A percentile compares a stretch with the other conserved stretches of the same genome.
phyloP scores from a whole-genome alignment of 345 rosid species.

The Salix dunnii region DNA sequence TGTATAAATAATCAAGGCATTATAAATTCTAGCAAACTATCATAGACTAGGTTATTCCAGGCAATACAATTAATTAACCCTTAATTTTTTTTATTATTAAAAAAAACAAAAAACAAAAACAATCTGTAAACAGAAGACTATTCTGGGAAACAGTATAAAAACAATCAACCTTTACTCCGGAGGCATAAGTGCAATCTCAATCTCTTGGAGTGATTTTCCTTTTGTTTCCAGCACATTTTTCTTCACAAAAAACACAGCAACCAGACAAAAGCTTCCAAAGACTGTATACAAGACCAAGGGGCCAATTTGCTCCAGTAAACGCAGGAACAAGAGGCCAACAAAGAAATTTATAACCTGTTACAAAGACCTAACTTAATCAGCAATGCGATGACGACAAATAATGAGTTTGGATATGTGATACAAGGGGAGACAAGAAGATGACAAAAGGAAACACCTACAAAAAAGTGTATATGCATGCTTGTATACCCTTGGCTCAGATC shows the following conservation, averaged over 20 bases:
- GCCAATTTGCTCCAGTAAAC: slow-evolving; percentile 74
- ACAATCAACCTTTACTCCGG: slow-evolving; percentile 33
- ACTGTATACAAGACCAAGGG: slow-evolving; percentile 57
- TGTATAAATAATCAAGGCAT: background rate
- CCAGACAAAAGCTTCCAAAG: slow-evolving; percentile 65
- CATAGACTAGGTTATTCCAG: background rate
- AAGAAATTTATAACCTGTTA: slow-evolving; percentile 85
- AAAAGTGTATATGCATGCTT: background rate
- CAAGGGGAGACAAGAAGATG: background rate
- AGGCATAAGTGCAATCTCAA: slow-evolving; percentile 73
- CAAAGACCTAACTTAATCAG: slow-evolving; percentile 13
- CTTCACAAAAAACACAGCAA: slow-evolving; percentile 70
- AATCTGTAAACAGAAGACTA: too few species aligned
- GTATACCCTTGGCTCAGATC: background rate
- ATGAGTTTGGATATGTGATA: background rate
- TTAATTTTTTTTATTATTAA: too few species aligned
- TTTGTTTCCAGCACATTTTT: slow-evolving; percentile 77
- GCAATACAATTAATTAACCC: background rate
- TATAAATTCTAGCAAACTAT: background rate
- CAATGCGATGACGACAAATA: background rate
- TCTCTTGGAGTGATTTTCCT: slow-evolving; percentile 92
- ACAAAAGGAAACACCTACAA: background rate
- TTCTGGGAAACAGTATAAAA: background rate
- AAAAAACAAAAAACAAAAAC: too few species aligned
- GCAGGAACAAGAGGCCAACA: slow-evolving; percentile 79